Evolutionary conservation across 2,329 filamentous ascomycete species (phyloP).

Genomic region (Dothiorella sarmentorum): DNA sequence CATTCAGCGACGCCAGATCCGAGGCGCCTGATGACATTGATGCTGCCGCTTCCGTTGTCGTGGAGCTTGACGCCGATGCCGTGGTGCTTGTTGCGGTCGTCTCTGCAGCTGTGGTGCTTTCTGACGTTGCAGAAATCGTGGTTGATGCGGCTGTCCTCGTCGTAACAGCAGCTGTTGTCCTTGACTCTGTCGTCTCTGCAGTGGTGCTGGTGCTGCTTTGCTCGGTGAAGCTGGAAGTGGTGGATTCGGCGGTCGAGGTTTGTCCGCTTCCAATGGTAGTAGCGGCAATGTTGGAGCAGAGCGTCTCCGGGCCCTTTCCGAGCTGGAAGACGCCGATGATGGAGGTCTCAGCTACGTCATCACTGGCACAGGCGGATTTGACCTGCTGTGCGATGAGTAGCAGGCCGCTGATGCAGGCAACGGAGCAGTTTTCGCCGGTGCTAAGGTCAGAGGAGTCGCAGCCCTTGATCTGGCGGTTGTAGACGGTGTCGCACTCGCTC

Average conservation of each 20-base stretch:
- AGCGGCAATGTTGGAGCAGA: slow-evolving; percentile 38
- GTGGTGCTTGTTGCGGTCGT: slow-evolving; percentile 20
- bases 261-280: slow-evolving; percentile 19
- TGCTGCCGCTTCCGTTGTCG: slow-evolving; percentile 10
- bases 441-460: slow-evolving; percentile 37
- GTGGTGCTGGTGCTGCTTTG: slow-evolving; percentile 20
- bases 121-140: not conserved
- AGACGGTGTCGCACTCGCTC: slow-evolving; percentile 37
- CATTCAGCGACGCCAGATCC: slow-evolving; percentile 28
- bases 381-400: slow-evolving; percentile 34
- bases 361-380: slow-evolving; percentile 30
- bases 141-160: not conserved
- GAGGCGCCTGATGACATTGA: slow-evolving; percentile 26
- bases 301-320: slow-evolving; percentile 35
- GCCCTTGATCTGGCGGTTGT: slow-evolving; percentile 39
- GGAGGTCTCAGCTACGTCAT: slow-evolving; percentile 36
- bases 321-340: slow-evolving; percentile 44
- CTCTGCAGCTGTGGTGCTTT: slow-evolving; percentile 7
- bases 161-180: slow-evolving; percentile 13
- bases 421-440: slow-evolving; percentile 28
- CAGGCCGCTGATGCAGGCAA: slow-evolving; percentile 41
- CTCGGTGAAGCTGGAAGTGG: slow-evolving; percentile 16
- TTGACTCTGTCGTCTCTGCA: slow-evolving; percentile 14
- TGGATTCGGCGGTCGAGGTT: slow-evolving; percentile 14
- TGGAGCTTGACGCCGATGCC: slow-evolving; percentile 1